Percentiles rank a stretch among this genome's conserved stretches.
phyloP scores from a whole-genome alignment of 2,329 filamentous ascomycete species.

The Metarhizium guizhouense region DNA sequence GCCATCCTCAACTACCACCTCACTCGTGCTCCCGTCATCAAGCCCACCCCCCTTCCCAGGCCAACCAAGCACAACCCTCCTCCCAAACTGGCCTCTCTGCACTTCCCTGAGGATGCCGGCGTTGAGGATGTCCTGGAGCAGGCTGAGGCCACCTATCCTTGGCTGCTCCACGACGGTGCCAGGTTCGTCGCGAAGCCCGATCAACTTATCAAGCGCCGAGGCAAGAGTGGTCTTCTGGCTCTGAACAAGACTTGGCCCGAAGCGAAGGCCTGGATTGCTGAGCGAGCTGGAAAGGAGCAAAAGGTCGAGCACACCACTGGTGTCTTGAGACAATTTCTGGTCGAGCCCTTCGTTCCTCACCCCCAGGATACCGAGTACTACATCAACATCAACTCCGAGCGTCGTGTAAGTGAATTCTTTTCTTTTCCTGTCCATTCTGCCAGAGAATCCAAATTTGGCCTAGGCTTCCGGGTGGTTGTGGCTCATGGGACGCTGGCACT shows the following conservation, averaged over 20 bases:
- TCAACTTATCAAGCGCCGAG: conserved; percentile 98
- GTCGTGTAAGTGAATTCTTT: conserved; percentile 69
- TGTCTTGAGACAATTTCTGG: conserved; percentile 86
- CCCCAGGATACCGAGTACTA: conserved; percentile 96
- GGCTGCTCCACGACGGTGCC: conserved; percentile 73
- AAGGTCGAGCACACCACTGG: conserved; percentile 89
- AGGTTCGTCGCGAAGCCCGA: conserved; percentile 99
- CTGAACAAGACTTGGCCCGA: conserved; percentile 97
- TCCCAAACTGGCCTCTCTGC: conserved; percentile 79
- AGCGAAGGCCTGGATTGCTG: conserved; percentile 87
- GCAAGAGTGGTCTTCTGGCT: conserved; percentile 93
- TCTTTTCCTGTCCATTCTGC: conserved; percentile 14
- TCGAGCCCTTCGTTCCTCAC: conserved; percentile 97
- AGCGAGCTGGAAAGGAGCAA: conserved; percentile 83
- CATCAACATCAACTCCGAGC: conserved; percentile 99
- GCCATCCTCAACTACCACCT: conserved; percentile 99
- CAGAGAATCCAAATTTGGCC: conserved; percentile 1
- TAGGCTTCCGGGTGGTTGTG: background rate
- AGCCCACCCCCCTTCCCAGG: conserved; percentile 84
- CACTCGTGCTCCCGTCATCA: conserved; percentile 93
- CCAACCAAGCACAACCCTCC: conserved; percentile 86
- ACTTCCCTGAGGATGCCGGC: conserved; percentile 84
- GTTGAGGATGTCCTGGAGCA: conserved; percentile 82
- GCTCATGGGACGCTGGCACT: background rate
- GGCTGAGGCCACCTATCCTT: conserved; percentile 94